Evolutionary conservation across 2,329 filamentous ascomycete genomes (phyloP).

Genomic region (Proliferodiscus dingleyae): DNA sequence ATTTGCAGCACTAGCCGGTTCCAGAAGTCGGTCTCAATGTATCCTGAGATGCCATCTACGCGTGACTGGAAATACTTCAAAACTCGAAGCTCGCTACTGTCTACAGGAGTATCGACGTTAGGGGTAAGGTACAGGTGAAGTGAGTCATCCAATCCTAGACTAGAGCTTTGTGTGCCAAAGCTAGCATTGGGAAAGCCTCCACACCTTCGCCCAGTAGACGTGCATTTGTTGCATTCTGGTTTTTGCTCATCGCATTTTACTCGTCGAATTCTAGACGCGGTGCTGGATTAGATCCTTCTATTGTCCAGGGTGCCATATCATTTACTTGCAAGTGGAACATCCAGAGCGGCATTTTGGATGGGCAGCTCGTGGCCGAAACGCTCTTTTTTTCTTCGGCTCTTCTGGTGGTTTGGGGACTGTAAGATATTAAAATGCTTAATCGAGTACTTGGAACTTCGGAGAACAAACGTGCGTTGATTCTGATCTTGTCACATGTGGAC

Average conservation of each 20-base stretch:
- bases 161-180: background rate
- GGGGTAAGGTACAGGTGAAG: constrained; percentile 1
- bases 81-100: constrained; percentile 11
- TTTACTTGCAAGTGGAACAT: constrained; percentile 14
- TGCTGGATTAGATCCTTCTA: background rate
- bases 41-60: constrained; percentile 15
- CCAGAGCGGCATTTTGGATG: constrained; percentile 6
- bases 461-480: no score
- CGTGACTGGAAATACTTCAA: constrained; percentile 20
- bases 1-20: constrained; percentile 10
- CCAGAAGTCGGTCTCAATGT: constrained; percentile 19
- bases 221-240: constrained; percentile 12
- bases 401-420: background rate
- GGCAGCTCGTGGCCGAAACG: background rate
- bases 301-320: background rate
- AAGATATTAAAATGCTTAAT: background rate
- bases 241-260: constrained; percentile 22
- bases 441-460: no score
- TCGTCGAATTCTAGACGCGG: constrained; percentile 12
- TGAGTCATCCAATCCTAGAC: background rate
- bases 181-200: constrained; percentile 14
- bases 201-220: constrained; percentile 14
- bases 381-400: background rate
- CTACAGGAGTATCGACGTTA: constrained; percentile 6
- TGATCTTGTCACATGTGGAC: no score